Conservation (phyloP, 2,329 filamentous ascomycete genomes). For the Aspergillus latus region DNA sequence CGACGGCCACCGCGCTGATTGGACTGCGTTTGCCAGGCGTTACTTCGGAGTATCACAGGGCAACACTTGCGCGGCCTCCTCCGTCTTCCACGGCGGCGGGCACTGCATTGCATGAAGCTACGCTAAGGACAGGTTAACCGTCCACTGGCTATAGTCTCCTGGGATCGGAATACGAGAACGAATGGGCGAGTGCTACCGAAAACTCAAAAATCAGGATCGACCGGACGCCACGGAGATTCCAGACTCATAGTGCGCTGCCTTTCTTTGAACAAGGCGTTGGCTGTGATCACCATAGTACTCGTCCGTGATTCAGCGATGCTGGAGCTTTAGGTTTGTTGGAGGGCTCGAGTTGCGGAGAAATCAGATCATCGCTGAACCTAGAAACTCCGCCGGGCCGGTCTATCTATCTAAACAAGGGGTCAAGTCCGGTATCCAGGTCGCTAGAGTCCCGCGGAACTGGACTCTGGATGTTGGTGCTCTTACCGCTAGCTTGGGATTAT, state of each 20-base stretch:
- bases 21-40: neutral
- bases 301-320: neutral
- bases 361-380: neutral
- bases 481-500: neutral
- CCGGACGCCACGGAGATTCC: neutral
- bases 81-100: neutral
- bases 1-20: neutral
- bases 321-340: conserved; percentile 3
- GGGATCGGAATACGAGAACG: neutral
- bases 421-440: neutral
- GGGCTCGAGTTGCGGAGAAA: neutral
- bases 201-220: conserved; percentile 1
- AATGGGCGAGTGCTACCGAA: neutral
- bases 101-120: neutral
- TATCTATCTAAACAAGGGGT: neutral
- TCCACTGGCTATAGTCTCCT: neutral
- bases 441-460: no score
- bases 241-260: neutral
- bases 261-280: no score
- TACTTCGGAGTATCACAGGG: conserved; percentile 7
- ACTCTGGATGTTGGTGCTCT: neutral
- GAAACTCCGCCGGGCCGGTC: neutral
- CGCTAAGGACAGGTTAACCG: neutral
- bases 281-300: neutral
- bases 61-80: neutral